Conservation (phyloP, 805 yeast species). For the Hanseniaspora occidentalis region DNA sequence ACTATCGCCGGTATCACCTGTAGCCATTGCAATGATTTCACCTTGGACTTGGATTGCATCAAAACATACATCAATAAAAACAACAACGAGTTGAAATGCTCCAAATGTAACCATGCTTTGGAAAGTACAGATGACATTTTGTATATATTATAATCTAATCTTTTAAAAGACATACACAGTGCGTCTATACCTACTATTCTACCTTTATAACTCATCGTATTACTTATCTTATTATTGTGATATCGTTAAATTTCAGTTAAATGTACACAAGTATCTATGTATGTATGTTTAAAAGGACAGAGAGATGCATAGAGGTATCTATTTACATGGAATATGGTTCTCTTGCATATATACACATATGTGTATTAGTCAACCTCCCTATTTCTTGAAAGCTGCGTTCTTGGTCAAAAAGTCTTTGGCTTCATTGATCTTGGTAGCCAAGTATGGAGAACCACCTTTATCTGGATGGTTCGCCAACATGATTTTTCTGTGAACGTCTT, state of each 20-base stretch:
- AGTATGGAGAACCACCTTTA: constrained; percentile 80
- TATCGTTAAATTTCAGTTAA: too few relatives aligned
- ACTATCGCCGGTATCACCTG: constrained; percentile 2
- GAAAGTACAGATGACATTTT: not conserved
- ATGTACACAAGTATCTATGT: not conserved
- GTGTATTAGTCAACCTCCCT: not conserved
- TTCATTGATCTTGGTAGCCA: constrained; percentile 87
- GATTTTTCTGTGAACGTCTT: constrained; percentile 69
- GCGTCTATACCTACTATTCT: too few relatives aligned
- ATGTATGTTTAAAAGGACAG: not conserved
- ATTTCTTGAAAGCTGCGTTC: constrained; percentile 11
- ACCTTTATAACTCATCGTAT: too few relatives aligned
- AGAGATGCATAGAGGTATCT: not conserved
- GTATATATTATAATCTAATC: not conserved
- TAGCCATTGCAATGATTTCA: not conserved
- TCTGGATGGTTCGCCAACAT: constrained; percentile 91
- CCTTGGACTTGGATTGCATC: constrained; percentile 2
- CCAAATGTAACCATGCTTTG: constrained; percentile 4
- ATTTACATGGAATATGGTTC: not conserved
- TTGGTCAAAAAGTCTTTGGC: constrained; percentile 48
- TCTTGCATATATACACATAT: not conserved
- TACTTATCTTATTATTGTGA: too few relatives aligned
- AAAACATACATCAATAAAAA: not conserved
- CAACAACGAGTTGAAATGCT: constrained; percentile 3
- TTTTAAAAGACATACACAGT: not conserved